A percentile compares a stretch with the other conserved stretches of the same genome.
phyloP scores from a whole-genome alignment of 1,139 yeast species.

The Geotrichum klebahnii region DNA sequence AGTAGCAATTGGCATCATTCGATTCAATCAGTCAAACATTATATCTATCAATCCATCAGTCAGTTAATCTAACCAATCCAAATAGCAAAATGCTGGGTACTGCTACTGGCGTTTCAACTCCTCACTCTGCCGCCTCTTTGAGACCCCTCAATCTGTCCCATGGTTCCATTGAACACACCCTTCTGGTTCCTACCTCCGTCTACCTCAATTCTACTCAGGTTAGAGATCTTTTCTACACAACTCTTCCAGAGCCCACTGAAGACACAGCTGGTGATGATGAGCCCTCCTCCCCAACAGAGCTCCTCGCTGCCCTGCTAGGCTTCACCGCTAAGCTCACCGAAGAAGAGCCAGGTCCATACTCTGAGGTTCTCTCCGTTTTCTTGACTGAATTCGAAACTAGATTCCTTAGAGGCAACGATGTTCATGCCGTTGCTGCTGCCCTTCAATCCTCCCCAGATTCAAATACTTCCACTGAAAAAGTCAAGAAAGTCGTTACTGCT shows the following conservation, averaged over 20 bases:
- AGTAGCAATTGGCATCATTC: too few relatives aligned
- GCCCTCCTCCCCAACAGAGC: constrained; percentile 83
- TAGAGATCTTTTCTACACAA: constrained; percentile 75
- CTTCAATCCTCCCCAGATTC: constrained; percentile 46
- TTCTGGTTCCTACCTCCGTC: constrained; percentile 77
- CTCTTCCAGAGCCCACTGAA: constrained; percentile 73
- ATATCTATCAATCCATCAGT: too few relatives aligned
- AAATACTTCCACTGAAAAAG: constrained; percentile 68
- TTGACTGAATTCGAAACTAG: constrained; percentile 79
- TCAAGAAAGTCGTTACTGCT: constrained; percentile 68
- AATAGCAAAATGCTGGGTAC: constrained; percentile 21
- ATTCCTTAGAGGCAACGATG: constrained; percentile 71
- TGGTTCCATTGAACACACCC: constrained; percentile 82
- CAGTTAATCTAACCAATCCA: not conserved
- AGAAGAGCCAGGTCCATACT: constrained; percentile 54
- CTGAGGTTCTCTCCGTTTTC: constrained; percentile 64
- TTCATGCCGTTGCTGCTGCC: constrained; percentile 81
- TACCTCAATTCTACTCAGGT: constrained; percentile 81
- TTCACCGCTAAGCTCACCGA: constrained; percentile 61
- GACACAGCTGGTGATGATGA: constrained; percentile 83
- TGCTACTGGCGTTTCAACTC: constrained; percentile 44
- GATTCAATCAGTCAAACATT: too few relatives aligned
- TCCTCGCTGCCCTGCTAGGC: constrained; percentile 79
- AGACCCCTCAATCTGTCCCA: constrained; percentile 81
- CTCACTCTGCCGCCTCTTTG: constrained; percentile 47